A percentile compares a stretch with the other conserved stretches of the same genome.
phyloP scores from a whole-genome alignment of 139 green algal genomes.

The Astrephomene gubernaculifera region DNA sequence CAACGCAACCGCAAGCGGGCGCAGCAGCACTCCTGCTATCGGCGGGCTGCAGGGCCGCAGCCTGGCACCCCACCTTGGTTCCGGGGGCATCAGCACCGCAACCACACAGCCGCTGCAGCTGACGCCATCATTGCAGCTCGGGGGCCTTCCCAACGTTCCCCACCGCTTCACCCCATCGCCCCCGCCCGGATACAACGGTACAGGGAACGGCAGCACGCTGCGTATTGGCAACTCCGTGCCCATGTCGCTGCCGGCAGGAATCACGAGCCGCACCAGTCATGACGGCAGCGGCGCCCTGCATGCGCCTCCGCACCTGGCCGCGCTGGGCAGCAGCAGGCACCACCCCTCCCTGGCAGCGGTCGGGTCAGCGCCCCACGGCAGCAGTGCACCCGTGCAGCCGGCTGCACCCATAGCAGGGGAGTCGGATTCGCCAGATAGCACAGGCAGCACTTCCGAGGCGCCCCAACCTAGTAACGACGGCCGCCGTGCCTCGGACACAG shows the following conservation, averaged over 20 bases:
- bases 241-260: not conserved
- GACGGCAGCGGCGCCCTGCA: not conserved
- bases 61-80: not conserved
- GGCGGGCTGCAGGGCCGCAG: slow-evolving; percentile 26
- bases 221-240: not conserved
- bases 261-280: not conserved
- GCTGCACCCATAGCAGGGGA: not conserved
- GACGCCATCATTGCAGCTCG: too few species aligned
- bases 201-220: not conserved
- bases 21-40: not conserved
- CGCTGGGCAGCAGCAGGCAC: not conserved
- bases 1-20: not conserved
- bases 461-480: slow-evolving; percentile 21
- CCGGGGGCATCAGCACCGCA: not conserved
- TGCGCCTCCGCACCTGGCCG: not conserved
- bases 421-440: too few species aligned
- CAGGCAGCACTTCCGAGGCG: too few species aligned
- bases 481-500: slow-evolving; percentile 25
- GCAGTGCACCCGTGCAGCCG: too few species aligned
- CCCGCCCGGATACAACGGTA: not conserved
- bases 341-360: too few species aligned
- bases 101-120: too few species aligned
- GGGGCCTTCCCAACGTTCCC: too few species aligned
- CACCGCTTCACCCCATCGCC: not conserved
- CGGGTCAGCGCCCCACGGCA: too few species aligned